Conservation (phyloP, 306 rosid genomes). For the Dryas alaskensis region DNA sequence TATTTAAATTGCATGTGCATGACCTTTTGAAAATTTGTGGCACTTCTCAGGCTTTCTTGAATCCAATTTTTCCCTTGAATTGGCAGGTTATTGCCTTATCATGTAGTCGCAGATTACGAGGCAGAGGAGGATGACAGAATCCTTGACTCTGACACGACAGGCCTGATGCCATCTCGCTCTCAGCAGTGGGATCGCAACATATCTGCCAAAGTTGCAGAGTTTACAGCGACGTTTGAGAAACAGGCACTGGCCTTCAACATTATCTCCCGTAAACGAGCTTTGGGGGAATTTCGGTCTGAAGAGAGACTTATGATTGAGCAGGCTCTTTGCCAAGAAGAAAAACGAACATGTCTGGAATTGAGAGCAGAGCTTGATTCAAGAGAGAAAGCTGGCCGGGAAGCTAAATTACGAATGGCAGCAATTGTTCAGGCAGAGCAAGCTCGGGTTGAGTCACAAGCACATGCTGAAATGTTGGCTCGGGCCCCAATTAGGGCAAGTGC, state of each 20-base stretch:
- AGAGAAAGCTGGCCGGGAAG: conserved; percentile 86
- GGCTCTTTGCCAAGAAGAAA: conserved; percentile 91
- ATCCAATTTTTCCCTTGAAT: not conserved
- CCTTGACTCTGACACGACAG: conserved; percentile 91
- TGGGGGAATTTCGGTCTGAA: conserved; percentile 94
- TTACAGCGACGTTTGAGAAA: conserved; percentile 91
- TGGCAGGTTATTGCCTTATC: conserved; percentile 83
- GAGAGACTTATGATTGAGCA: conserved; percentile 96
- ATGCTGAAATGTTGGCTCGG: conserved; percentile 80
- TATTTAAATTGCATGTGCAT: not conserved
- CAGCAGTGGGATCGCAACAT: conserved; percentile 99
- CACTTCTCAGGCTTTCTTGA: not conserved
- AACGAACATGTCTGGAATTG: conserved; percentile 60
- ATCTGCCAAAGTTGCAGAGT: conserved; percentile 84
- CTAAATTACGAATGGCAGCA: conserved; percentile 74
- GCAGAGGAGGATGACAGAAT: conserved; percentile 98
- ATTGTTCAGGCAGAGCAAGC: conserved; percentile 84
- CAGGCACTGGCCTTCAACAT: conserved; percentile 93
- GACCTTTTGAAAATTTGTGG: not conserved
- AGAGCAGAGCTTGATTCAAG: conserved; percentile 76
- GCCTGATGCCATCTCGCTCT: conserved; percentile 85
- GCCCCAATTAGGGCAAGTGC: conserved; percentile 73
- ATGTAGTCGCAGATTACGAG: conserved; percentile 98
- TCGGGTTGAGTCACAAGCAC: conserved; percentile 68
- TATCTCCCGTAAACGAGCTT: conserved; percentile 66